Conservation (phyloP, 768 basidiomycete species). For the Lactifluus piperatus region DNA sequence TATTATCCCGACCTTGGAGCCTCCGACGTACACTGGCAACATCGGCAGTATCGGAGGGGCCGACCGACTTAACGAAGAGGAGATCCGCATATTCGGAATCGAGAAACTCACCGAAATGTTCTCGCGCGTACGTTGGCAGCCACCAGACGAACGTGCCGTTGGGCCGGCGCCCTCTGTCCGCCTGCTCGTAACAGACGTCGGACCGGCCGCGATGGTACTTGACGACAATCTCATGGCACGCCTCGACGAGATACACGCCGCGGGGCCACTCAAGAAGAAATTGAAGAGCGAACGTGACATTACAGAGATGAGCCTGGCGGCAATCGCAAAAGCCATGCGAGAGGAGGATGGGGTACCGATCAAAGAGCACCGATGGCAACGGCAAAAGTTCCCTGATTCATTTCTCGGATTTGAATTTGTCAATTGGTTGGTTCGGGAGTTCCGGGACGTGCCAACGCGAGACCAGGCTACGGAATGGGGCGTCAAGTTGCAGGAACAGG, state of each 20-base stretch:
- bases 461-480: slow-evolving; percentile 79
- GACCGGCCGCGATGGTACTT: slow-evolving; percentile 68
- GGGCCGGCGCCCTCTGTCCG: slow-evolving; percentile 52
- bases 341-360: slow-evolving; percentile 80
- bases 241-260: slow-evolving; percentile 70
- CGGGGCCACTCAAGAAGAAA: slow-evolving; percentile 70
- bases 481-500: slow-evolving; percentile 63
- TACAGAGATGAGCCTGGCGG: slow-evolving; percentile 48
- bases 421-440: slow-evolving; percentile 88
- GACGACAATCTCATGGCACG: slow-evolving; percentile 75
- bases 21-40: slow-evolving; percentile 37
- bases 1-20: slow-evolving; percentile 77
- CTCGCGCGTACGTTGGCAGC: slow-evolving; percentile 73
- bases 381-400: slow-evolving; percentile 60
- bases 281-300: slow-evolving; percentile 73
- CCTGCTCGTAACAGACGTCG: slow-evolving; percentile 78
- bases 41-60: slow-evolving; percentile 44
- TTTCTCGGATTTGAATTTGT: slow-evolving; percentile 89
- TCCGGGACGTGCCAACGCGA: slow-evolving; percentile 77
- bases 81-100: slow-evolving; percentile 81
- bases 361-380: slow-evolving; percentile 81
- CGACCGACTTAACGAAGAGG: slow-evolving; percentile 77
- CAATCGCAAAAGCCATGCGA: slow-evolving; percentile 76
- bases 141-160: slow-evolving; percentile 42
- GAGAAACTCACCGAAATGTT: slow-evolving; percentile 88